phyloP scores from a whole-genome alignment of 768 basidiomycete species.

The Cantharellus anzutake region DNA sequence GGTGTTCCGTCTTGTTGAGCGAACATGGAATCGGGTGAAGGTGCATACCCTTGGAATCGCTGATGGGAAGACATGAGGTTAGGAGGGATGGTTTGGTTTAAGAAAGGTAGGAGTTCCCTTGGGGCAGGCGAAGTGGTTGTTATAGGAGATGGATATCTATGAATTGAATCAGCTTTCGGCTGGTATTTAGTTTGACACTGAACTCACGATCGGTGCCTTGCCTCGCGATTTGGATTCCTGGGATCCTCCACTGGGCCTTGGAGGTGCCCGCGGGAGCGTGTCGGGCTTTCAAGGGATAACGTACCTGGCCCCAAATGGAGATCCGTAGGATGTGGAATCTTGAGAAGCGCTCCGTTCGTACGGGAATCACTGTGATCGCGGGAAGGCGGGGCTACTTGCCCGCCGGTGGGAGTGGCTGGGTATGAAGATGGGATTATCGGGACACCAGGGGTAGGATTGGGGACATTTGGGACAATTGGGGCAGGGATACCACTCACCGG shows the following conservation, averaged over 20 bases:
- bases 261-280: slow-evolving; percentile 15
- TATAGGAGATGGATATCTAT: slow-evolving; percentile 18
- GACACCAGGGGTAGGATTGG: no score
- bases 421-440: no score
- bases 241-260: background rate
- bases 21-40: slow-evolving; percentile 65
- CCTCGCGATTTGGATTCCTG: background rate
- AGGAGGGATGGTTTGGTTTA: background rate
- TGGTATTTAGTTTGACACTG: background rate
- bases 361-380: no score
- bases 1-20: slow-evolving; percentile 7
- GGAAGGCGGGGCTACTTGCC: no score
- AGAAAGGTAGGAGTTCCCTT: slow-evolving; percentile 10
- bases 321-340: slow-evolving; percentile 7
- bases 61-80: slow-evolving; percentile 67
- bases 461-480: no score
- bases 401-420: no score
- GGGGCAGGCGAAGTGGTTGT: slow-evolving; percentile 59
- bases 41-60: slow-evolving; percentile 55
- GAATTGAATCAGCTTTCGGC: background rate
- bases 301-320: slow-evolving; percentile 14
- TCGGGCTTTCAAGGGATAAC: slow-evolving; percentile 45
- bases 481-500: no score
- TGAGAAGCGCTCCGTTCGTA: background rate
- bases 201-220: background rate